Evolutionary conservation across 805 yeast species (phyloP), one percentile per base, ranked within the genome.

Genomic region (Metschnikowia vanudenii): DNA sequence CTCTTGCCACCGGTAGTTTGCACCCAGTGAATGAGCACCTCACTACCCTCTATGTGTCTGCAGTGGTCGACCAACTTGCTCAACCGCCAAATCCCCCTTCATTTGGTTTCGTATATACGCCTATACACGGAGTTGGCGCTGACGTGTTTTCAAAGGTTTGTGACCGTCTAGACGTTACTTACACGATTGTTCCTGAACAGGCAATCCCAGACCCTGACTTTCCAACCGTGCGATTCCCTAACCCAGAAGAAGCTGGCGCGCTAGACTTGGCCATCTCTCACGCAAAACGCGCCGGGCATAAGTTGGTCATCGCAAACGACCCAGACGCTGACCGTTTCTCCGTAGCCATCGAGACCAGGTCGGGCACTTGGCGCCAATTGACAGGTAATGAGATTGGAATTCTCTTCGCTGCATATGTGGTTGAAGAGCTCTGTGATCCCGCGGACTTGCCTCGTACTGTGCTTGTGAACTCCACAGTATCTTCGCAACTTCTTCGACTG

Each of bases 321-420:
- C 99, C 99, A 0, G 99, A 92, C 65, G 99, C 98, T 0, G 99
- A 92, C 63, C 73, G 99, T 49, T 92, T 92, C 60, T 84, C 94
- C 7, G 85, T 80, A 9, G 96, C 96, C 0, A 76, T 86, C 16
- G 81, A 78, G 53, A 58, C 55, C 4, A 56, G 51, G 2, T 43
- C 53, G 2, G 73, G 72, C 12, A 48, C 58, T 13, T 91, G 96
- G 96, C 69, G 64, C 46, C 97, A 91, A 63, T 67, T 92, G 43
- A 84, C 91, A 0, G 99, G 99, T 2, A 91, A 92, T 64, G 96
- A 92, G 62, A 76, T 92, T 40, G 99, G 98, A 0, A 79, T 80
- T 50, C 64, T 94, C 43, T 88, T 94, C 69, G 96, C 96, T 0
- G 75, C 77, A 50, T 85, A 76, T 57, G 63, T 79, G 7, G 68